Percentiles rank a stretch among this genome's conserved stretches.
These are phyloP conservation scores for Clarireedia sp. DNA, from an alignment of 2,329 filamentous ascomycete genomes.

Conservation along the genomic window DNA sequence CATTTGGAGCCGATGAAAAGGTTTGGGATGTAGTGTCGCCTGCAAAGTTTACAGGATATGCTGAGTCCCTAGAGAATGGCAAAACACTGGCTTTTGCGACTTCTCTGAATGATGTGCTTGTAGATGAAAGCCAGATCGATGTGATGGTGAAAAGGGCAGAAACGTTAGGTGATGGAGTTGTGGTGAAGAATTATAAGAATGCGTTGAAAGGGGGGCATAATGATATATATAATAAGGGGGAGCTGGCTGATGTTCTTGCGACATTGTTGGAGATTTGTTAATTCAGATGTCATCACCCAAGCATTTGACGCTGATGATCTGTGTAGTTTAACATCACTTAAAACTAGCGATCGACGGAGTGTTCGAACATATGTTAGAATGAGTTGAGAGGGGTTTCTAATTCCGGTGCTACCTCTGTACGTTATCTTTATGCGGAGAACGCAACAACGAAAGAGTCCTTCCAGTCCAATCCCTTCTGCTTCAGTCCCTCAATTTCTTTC, in stretches of 20 bases:
- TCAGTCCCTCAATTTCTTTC: background rate
- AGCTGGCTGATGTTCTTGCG: background rate
- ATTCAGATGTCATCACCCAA: no score
- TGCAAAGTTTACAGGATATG: slow-evolving; percentile 2
- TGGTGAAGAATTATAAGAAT: slow-evolving; percentile 4
- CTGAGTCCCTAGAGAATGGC: slow-evolving; percentile 5
- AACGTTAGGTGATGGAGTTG: background rate
- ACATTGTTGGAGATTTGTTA: background rate
- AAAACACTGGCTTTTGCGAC: slow-evolving; percentile 15
- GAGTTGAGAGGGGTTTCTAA: background rate
- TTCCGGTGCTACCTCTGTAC: background rate
- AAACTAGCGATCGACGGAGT: background rate
- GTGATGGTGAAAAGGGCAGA: slow-evolving; percentile 10
- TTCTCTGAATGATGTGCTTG: slow-evolving; percentile 38
- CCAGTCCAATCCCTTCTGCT: background rate
- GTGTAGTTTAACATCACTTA: no score
- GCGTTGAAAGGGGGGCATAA: background rate
- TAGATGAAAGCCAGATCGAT: slow-evolving; percentile 24
- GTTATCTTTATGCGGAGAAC: background rate
- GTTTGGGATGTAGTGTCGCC: slow-evolving; percentile 41
- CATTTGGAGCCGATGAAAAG: slow-evolving; percentile 39
- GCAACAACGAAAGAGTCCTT: background rate
- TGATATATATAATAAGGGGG: background rate
- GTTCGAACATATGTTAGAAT: background rate
- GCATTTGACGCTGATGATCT: no score